Evolutionary conservation across 1,284 basidiomycete species (phyloP), one percentile per base, ranked within the genome.

Genomic region (Thelephora terrestris): DNA sequence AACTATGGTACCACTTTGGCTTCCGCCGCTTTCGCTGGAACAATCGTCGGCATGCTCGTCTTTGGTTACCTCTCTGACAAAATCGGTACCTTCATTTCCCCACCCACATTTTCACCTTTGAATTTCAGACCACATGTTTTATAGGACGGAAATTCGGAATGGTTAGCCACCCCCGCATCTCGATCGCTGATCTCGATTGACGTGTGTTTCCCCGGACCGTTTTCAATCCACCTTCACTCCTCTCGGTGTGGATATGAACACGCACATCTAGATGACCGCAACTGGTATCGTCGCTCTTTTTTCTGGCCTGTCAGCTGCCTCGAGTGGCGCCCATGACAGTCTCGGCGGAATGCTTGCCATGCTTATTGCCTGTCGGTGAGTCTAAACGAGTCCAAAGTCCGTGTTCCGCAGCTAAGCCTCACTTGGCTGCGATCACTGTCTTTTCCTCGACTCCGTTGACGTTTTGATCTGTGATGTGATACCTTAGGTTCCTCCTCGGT

Each of bases 121-220:
- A 23, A 12, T 42, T 20, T 42, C 12, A 20, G 17, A 9, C 39
- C n/a, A 18, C 3, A 14, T 23, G 4, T 1, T 42, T 21, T 17
- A 5, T n/a, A 42, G 92, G 92, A 7, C 79, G 93, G 47, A 94
- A 94, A 60, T 84, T 83, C 57, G 89, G 91, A 50, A 92, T 91
- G 90, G 80, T 84, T 53, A 55, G 74, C 18, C 37, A 7, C 46
- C 44, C 17, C 36, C 37, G 20, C 46, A 38, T 44, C 24, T 25
- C 32, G 29, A 32, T 32, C 29, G 12, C 29, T 32, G 29, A 32
- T 32, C 29, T 36, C 24, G 25, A 27, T 47, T 38, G 39, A 47
- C 43, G 32, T 35, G 43, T 23, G 18, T 45, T 36, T 35, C 37
- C 46, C 40, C 50, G 53, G 20, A 35, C 12, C 3, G 5, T 27